Conservation (phyloP, 1,284 basidiomycete genomes). For the Leccinum subrobustum region DNA sequence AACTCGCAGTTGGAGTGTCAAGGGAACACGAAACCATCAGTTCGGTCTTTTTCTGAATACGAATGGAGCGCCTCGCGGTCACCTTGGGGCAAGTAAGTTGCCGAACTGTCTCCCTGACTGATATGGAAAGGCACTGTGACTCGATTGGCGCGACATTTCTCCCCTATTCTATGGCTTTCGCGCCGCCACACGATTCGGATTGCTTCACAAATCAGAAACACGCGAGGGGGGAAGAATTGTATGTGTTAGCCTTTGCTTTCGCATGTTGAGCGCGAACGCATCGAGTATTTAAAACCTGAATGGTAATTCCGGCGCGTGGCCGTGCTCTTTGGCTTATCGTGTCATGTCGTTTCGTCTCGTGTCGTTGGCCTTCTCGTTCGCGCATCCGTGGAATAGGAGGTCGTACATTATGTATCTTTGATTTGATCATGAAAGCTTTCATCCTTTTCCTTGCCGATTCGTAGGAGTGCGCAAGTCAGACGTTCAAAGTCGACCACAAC, state of each 20-base stretch:
- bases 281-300: conserved; percentile 23
- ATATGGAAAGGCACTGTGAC: conserved; percentile 91
- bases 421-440: neutral
- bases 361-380: neutral
- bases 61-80: conserved; percentile 64
- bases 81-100: conserved; percentile 47
- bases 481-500: neutral
- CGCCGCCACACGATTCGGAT: conserved; percentile 94
- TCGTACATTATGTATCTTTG: neutral
- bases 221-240: conserved; percentile 82
- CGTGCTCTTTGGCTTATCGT: neutral
- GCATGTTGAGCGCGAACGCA: conserved; percentile 81
- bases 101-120: neutral
- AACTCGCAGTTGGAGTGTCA: neutral
- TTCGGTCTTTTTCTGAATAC: neutral
- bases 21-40: neutral
- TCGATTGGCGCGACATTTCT: conserved; percentile 97
- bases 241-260: conserved; percentile 35
- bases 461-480: neutral
- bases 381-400: neutral
- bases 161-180: conserved; percentile 78
- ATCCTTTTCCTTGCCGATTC: neutral
- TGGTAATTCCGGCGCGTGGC: conserved; percentile 32
- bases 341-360: neutral
- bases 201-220: conserved; percentile 88